These are phyloP conservation scores for Leishmania tropica DNA, from an alignment of 208 protist genomes.

Conservation along the genomic window DNA sequence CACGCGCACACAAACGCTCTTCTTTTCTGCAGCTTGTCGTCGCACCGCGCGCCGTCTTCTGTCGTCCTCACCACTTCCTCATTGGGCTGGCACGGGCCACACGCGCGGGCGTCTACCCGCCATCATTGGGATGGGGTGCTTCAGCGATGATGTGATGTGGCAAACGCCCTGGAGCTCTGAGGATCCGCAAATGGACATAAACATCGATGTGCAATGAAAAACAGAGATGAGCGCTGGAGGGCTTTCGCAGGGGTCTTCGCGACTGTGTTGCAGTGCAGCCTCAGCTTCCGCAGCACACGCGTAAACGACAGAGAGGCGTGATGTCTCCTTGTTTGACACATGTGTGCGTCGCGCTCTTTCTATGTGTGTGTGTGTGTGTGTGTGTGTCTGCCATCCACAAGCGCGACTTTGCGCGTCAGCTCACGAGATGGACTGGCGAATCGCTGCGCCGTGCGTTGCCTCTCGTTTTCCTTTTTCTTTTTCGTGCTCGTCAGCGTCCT, in stretches of 20 bases:
- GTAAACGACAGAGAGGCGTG: neutral
- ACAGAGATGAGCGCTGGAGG: neutral
- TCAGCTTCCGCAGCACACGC: neutral
- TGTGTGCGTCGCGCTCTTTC: neutral
- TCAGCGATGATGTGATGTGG: neutral
- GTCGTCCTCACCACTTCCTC: neutral
- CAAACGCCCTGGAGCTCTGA: neutral
- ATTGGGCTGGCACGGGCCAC: neutral
- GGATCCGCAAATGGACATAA: neutral
- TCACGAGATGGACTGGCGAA: neutral
- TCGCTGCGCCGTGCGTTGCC: neutral
- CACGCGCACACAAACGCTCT: neutral
- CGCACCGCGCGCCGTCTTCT: neutral
- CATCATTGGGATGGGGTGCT: neutral
- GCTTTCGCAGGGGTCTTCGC: neutral
- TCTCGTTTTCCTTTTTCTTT: neutral
- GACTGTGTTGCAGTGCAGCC: neutral
- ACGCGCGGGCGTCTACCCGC: neutral
- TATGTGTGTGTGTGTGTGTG: neutral
- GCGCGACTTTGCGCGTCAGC: neutral
- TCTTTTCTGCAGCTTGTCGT: conserved; percentile 1
- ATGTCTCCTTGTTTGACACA: no score
- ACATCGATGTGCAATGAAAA: neutral
- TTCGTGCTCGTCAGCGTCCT: neutral
- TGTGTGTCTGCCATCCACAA: neutral